Evolutionary conservation across 129 eudicot species (phyloP).

Genomic region (Artemisia tridentata): DNA sequence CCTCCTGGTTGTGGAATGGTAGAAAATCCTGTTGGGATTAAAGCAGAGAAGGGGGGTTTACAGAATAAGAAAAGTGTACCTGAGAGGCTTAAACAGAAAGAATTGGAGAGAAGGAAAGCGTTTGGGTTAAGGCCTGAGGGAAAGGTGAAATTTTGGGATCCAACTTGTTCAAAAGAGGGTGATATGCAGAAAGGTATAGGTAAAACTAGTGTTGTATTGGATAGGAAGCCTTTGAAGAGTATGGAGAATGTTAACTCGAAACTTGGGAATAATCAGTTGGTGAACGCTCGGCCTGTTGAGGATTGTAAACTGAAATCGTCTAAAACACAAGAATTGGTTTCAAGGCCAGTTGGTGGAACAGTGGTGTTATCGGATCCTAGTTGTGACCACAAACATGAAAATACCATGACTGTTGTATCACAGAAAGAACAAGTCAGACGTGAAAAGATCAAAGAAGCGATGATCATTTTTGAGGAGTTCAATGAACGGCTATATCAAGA

Average conservation of each 20-base stretch:
- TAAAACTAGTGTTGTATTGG: not conserved
- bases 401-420: not conserved
- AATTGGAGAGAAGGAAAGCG: not conserved
- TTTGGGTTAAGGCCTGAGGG: not conserved
- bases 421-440: constrained; percentile 15
- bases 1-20: not conserved
- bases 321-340: too few species aligned
- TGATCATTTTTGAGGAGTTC: constrained; percentile 26
- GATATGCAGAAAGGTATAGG: constrained; percentile 4
- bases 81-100: not conserved
- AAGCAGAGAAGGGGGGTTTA: not conserved
- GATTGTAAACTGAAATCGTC: too few species aligned
- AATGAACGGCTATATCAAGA: not conserved
- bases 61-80: not conserved
- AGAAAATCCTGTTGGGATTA: not conserved
- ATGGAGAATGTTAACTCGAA: not conserved
- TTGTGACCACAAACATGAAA: too few species aligned
- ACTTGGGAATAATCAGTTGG: not conserved
- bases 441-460: constrained; percentile 32
- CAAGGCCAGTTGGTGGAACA: not conserved
- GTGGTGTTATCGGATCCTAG: not conserved
- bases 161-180: not conserved
- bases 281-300: too few species aligned
- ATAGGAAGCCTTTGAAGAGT: not conserved
- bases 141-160: constrained; percentile 19